Percentiles rank a stretch among this genome's conserved stretches.
Conservation (phyloP, 225 moss, liverwort and hornwort genomes). For the Neckera pumila region DNA sequence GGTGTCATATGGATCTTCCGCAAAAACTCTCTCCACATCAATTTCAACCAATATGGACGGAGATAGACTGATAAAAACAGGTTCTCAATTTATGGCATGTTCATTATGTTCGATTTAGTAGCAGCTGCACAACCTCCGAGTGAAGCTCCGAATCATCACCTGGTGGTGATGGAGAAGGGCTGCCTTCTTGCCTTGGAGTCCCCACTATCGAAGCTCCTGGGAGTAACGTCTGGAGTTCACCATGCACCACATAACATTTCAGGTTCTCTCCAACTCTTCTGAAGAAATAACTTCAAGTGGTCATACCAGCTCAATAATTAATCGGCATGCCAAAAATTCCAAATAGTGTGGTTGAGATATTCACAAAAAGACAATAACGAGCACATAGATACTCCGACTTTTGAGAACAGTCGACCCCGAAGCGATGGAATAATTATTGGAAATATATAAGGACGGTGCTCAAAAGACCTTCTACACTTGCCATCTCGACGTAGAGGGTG, state of each 20-base stretch:
- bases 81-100: neutral
- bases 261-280: neutral
- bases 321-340: neutral
- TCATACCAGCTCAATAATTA: neutral
- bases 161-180: constrained; percentile 48
- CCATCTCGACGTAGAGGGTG: neutral
- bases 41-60: neutral
- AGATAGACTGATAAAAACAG: neutral
- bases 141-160: constrained; percentile 26
- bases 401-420: neutral
- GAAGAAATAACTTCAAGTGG: neutral
- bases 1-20: neutral
- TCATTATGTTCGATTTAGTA: neutral
- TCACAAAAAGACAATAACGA: neutral
- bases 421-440: neutral
- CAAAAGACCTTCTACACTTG: neutral
- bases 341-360: neutral
- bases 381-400: neutral
- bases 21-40: neutral
- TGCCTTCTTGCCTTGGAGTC: constrained; percentile 42
- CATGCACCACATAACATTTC: neutral
- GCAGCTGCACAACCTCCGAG: neutral
- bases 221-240: constrained; percentile 59
- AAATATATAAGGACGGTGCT: neutral
- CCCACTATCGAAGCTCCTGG: constrained; percentile 66